Percentiles rank a stretch among this genome's conserved stretches.
These are phyloP conservation scores for Lepidopterella palustris DNA, from an alignment of 495 filamentous ascomycete species.

Conservation along the genomic window DNA sequence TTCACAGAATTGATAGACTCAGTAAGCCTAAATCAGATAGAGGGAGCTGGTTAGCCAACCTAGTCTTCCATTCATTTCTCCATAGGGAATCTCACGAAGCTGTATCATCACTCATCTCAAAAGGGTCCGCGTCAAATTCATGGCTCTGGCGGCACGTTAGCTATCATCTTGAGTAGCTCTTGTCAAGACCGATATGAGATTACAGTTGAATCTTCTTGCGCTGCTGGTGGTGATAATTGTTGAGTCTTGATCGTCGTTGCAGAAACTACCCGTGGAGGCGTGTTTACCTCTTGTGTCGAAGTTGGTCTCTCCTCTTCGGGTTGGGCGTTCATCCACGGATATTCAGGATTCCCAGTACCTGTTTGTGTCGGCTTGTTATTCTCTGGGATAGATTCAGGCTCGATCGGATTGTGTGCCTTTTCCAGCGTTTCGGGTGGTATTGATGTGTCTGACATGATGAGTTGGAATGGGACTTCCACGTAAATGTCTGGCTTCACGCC, in stretches of 20 bases:
- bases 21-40: not conserved
- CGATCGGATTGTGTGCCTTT: slow-evolving; percentile 1
- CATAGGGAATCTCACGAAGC: not conserved
- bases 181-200: not conserved
- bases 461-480: no score
- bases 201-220: not conserved
- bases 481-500: no score
- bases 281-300: not conserved
- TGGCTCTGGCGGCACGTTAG: not conserved
- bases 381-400: not conserved
- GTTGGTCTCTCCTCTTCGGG: not conserved
- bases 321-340: not conserved
- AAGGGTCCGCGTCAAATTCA: not conserved
- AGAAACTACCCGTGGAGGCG: not conserved
- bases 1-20: slow-evolving; percentile 5
- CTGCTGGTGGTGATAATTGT: not conserved
- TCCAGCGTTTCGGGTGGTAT: no score
- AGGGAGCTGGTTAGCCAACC: not conserved
- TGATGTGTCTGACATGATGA: no score
- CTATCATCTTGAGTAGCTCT: not conserved
- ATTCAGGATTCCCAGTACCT: no score
- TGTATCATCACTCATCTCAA: not conserved
- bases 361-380: not conserved
- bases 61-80: not conserved
- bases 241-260: not conserved